phyloP scores from a whole-genome alignment of 2,329 filamentous ascomycete genomes.

The Ophioceras dolichostomum region DNA sequence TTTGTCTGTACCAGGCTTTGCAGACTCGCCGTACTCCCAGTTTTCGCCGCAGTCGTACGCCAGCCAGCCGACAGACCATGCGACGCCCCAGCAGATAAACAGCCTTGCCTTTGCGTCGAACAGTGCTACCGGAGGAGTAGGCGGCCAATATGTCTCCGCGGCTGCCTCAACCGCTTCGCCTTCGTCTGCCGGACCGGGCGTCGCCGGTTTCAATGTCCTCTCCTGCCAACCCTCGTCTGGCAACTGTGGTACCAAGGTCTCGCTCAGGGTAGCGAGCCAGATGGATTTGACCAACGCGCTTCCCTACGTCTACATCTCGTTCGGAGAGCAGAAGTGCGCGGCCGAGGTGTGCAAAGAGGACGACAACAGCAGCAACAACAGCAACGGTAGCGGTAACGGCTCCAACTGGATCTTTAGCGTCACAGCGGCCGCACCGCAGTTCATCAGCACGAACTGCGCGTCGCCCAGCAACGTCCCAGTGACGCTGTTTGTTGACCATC shows the following conservation, averaged over 20 bases:
- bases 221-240: slow-evolving; percentile 62
- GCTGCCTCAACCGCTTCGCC: too few relatives aligned
- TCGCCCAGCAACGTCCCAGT: slow-evolving; percentile 37
- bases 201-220: slow-evolving; percentile 39
- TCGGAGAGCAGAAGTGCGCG: slow-evolving; percentile 64
- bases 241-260: slow-evolving; percentile 55
- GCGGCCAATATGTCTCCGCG: too few relatives aligned
- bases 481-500: slow-evolving; percentile 40
- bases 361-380: slow-evolving; percentile 25
- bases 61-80: slow-evolving; percentile 35
- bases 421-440: slow-evolving; percentile 56
- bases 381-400: too few relatives aligned
- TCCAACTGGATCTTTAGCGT: slow-evolving; percentile 59
- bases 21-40: slow-evolving; percentile 38
- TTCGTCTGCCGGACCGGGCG: slow-evolving; percentile 40
- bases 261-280: slow-evolving; percentile 61
- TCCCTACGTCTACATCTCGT: slow-evolving; percentile 54
- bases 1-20: slow-evolving; percentile 15
- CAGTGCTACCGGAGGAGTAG: slow-evolving; percentile 37
- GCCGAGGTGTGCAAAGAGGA: slow-evolving; percentile 50
- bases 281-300: slow-evolving; percentile 39
- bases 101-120: slow-evolving; percentile 47
- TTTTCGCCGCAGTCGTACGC: slow-evolving; percentile 36
- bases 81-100: slow-evolving; percentile 33
- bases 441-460: slow-evolving; percentile 35